These are phyloP conservation scores for Ceratocystis eucalypticola DNA, from an alignment of 2,329 filamentous ascomycete species.

Conservation along the genomic window DNA sequence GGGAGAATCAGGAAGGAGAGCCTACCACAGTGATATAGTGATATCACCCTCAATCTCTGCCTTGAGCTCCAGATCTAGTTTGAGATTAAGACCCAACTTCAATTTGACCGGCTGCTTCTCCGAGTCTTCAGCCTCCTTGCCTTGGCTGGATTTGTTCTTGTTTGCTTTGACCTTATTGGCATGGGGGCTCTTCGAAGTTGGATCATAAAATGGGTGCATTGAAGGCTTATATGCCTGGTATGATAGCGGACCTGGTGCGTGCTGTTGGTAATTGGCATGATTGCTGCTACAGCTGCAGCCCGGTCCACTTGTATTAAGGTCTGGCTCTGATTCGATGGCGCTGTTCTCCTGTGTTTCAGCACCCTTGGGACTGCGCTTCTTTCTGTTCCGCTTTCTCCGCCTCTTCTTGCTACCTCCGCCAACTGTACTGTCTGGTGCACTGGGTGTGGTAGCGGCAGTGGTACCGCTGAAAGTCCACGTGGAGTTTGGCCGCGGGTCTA, in stretches of 20 bases:
- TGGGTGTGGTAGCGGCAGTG: neutral
- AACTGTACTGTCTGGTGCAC: neutral
- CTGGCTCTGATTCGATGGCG: neutral
- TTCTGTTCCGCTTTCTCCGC: neutral
- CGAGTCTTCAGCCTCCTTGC: neutral
- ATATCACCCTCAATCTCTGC: conserved; percentile 65
- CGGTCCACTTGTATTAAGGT: neutral
- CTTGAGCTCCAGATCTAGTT: conserved; percentile 66
- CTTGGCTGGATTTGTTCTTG: neutral
- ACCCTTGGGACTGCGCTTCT: neutral
- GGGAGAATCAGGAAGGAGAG: neutral
- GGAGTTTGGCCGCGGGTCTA: neutral
- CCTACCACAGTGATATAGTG: conserved; percentile 52
- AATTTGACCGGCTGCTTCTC: conserved; percentile 28
- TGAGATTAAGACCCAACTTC: conserved; percentile 58
- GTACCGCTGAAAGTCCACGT: conserved; percentile 10
- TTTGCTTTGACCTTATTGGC: conserved; percentile 8
- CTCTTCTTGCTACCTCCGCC: neutral
- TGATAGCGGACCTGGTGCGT: neutral
- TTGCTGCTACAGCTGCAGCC: neutral
- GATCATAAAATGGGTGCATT: neutral
- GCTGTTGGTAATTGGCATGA: no score
- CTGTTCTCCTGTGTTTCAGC: neutral
- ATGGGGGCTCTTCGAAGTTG: neutral
- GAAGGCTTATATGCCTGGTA: neutral